Evolutionary conservation across 257 asterid species (phyloP).

Genomic region (Scutellaria barbata): DNA sequence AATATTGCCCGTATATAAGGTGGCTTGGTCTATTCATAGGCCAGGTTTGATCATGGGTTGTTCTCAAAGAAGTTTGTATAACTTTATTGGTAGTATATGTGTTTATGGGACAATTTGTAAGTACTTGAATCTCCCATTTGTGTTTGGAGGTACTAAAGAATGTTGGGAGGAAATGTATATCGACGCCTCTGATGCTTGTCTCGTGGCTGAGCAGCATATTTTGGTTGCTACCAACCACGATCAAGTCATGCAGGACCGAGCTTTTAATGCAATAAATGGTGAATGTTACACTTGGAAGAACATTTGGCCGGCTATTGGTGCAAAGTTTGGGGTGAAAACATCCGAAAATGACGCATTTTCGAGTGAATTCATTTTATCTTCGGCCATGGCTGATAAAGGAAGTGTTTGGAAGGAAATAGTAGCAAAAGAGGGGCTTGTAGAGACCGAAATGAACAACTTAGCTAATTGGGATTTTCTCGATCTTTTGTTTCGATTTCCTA

Average conservation of each 20-base stretch:
- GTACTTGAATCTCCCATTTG: conserved; percentile 61
- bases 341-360: conserved; percentile 35
- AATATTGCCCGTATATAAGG: conserved; percentile 40
- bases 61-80: conserved; percentile 56
- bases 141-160: conserved; percentile 68
- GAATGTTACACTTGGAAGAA: conserved; percentile 69
- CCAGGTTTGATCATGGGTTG: conserved; percentile 80
- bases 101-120: conserved; percentile 81
- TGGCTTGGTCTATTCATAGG: conserved; percentile 76
- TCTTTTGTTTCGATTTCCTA: conserved; percentile 61
- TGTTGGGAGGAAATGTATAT: conserved; percentile 82
- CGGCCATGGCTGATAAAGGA: conserved; percentile 60
- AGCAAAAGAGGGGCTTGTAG: conserved; percentile 52
- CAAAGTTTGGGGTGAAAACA: conserved; percentile 48
- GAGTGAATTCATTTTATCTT: conserved; percentile 43
- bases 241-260: conserved; percentile 41
- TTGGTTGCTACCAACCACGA: conserved; percentile 57
- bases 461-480: conserved; percentile 79
- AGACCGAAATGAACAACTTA: conserved; percentile 66
- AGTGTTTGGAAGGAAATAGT: conserved; percentile 74
- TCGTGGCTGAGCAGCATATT: conserved; percentile 80
- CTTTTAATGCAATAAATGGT: conserved; percentile 75
- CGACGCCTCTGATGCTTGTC: conserved; percentile 80
- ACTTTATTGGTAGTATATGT: conserved; percentile 73
- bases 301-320: conserved; percentile 64